Percentiles rank a stretch among this genome's conserved stretches.
Evolutionary conservation across 164 flowering plant genomes (phyloP).

Genomic region (Dillenia turbinata): DNA sequence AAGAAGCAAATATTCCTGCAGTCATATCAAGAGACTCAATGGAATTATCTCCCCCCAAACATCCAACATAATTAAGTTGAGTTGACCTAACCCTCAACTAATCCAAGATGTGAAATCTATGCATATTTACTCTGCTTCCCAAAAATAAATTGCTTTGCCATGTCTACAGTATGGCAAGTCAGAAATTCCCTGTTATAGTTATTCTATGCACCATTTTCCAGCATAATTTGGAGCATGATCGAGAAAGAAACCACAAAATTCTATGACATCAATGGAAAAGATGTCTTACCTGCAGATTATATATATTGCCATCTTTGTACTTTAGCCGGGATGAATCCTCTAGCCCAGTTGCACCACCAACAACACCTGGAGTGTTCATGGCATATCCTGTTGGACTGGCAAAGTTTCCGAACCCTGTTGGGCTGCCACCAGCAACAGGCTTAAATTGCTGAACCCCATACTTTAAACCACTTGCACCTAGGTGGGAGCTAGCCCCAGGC

Average conservation of each 20-base stretch:
- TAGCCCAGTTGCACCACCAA: slow-evolving; percentile 58
- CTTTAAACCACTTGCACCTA: slow-evolving; percentile 57
- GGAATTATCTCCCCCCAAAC: too few species aligned
- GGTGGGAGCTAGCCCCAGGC: slow-evolving; percentile 87
- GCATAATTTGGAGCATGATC: not conserved
- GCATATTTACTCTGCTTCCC: too few species aligned
- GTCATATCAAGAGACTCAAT: too few species aligned
- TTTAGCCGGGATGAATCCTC: slow-evolving; percentile 86
- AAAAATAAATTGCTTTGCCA: too few species aligned
- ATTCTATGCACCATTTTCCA: too few species aligned
- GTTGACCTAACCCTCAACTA: too few species aligned
- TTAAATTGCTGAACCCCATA: slow-evolving; percentile 82
- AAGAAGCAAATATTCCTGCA: too few species aligned
- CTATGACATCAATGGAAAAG: not conserved
- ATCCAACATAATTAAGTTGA: too few species aligned
- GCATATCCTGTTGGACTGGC: slow-evolving; percentile 71
- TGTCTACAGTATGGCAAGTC: too few species aligned
- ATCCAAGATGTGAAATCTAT: too few species aligned
- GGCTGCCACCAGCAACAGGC: slow-evolving; percentile 64
- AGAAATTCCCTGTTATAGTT: too few species aligned
- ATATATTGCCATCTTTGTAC: slow-evolving; percentile 83
- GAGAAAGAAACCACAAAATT: not conserved
- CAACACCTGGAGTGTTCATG: slow-evolving; percentile 60
- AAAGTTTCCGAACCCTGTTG: slow-evolving; percentile 79
- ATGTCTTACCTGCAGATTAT: slow-evolving; percentile 76